These are phyloP conservation scores for Echinosophora koreensis DNA, from an alignment of 306 rosid species.

Conservation along the genomic window DNA sequence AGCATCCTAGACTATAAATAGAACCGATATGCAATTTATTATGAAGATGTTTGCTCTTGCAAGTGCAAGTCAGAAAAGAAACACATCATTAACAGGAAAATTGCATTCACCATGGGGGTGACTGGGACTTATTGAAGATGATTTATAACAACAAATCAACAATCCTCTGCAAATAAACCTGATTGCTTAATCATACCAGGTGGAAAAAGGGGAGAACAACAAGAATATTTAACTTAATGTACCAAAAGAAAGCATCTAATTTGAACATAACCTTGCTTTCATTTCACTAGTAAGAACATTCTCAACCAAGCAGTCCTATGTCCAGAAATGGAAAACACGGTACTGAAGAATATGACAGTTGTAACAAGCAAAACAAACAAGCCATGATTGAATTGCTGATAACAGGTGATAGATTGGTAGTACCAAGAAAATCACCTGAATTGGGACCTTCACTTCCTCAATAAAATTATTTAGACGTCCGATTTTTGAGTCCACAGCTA, in stretches of 20 bases:
- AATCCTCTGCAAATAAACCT: constrained; percentile 1
- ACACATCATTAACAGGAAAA: not conserved
- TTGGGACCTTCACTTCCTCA: constrained; percentile 76
- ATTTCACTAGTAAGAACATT: constrained; percentile 33
- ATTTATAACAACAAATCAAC: not conserved
- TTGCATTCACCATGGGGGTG: constrained; percentile 31
- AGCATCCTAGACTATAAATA: not conserved
- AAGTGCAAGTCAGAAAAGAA: not conserved
- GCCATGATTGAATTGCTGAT: constrained; percentile 10
- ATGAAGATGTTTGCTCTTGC: constrained; percentile 19
- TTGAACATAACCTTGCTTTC: not conserved
- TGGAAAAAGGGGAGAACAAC: not conserved
- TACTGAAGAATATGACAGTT: constrained; percentile 11
- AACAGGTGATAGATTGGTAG: constrained; percentile 33
- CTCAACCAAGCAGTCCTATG: constrained; percentile 22
- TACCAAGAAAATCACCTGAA: constrained; percentile 69
- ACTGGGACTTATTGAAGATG: constrained; percentile 12
- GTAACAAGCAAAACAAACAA: constrained; percentile 31
- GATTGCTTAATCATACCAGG: not conserved
- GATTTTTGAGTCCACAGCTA: constrained; percentile 90
- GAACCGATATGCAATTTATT: not conserved
- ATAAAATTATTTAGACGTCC: constrained; percentile 89
- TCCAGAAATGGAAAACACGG: constrained; percentile 32
- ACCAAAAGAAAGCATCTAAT: constrained; percentile 19
- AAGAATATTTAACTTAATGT: not conserved